Evolutionary conservation across 805 yeast species (phyloP), one percentile per base, ranked within the genome.

Genomic region (Candida dendrica): DNA sequence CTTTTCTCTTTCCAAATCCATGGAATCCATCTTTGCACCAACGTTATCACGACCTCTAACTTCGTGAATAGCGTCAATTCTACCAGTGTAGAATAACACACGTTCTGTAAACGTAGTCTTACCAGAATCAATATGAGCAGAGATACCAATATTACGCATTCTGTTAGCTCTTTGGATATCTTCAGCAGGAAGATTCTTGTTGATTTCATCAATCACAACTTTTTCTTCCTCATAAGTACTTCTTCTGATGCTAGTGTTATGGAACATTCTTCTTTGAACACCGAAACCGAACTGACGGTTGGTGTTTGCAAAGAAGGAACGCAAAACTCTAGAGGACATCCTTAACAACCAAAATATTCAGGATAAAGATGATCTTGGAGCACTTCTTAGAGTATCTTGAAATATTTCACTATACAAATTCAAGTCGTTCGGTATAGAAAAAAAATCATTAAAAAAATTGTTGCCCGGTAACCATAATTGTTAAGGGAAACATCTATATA

Each of bases 21-120:
- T 93, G 47, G 90, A 91, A 65, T 93, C 98, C 99, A 93, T 93
- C 69, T 90, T 93, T 43, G 99, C 99, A 47, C 99, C 99, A 44
- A 93, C 98, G 51, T 89, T 82, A 63, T 93, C 98, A 57, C 93
- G 79, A 38, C 98, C 98, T 63, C 98, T 76, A 37, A 86, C 97
- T 65, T 90, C 98, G 59, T 90, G 98, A 56, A 90, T 91, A 24
- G 95, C 95, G 60, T 90, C 87, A 64, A 93, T 93, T 60, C 98
- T 78, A 46, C 98, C 98, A 3, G 98, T 93, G 63, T 93, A 93
- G 67, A 77, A 93, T 54, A 93, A 68, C 27, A 93, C 98, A 63
- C 98, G 84, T 67, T 93, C 98, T 14, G 98, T 93, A 66, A 93
- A 93, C 0, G 98, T 93, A 38, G 98, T 93, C 60, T 93, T 93